A percentile compares a stretch with the other conserved stretches of the same genome.
These are phyloP conservation scores for Phialemoniopsis sp. DNA, from an alignment of 2,329 filamentous ascomycete species.

Conservation along the genomic window DNA sequence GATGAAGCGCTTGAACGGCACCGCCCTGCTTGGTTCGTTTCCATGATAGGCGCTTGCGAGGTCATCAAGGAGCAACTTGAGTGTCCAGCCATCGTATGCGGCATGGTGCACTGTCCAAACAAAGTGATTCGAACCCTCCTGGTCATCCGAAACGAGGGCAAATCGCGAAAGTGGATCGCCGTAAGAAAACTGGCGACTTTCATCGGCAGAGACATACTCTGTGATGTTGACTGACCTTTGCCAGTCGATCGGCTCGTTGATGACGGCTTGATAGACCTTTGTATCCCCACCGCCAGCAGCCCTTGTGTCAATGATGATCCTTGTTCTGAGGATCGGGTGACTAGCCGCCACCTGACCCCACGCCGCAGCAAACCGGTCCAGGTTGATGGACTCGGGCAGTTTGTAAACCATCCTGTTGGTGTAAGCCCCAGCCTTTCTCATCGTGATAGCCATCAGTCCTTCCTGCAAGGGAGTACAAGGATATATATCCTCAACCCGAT, in stretches of 20 bases:
- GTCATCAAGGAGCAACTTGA: neutral
- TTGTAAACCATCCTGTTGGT: constrained; percentile 2
- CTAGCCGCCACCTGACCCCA: too few relatives aligned
- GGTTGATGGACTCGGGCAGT: constrained; percentile 2
- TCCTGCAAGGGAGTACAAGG: constrained; percentile 15
- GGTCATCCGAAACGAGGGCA: neutral
- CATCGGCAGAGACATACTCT: too few relatives aligned
- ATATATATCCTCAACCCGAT: constrained; percentile 13
- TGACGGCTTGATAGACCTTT: too few relatives aligned
- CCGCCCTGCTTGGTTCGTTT: too few relatives aligned
- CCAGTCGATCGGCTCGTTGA: neutral
- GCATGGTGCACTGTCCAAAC: constrained; percentile 1
- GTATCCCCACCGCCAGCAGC: too few relatives aligned
- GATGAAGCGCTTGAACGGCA: too few relatives aligned
- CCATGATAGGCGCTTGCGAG: too few relatives aligned
- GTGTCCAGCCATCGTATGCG: constrained; percentile 1
- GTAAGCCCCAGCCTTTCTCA: constrained; percentile 5
- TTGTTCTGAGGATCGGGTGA: too few relatives aligned
- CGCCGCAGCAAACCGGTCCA: too few relatives aligned
- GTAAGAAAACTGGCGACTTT: neutral
- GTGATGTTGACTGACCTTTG: neutral
- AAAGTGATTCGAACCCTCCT: neutral
- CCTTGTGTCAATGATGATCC: too few relatives aligned
- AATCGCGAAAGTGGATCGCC: neutral
- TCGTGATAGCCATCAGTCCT: constrained; percentile 12